Percentiles rank a stretch among this genome's conserved stretches.
Conservation (phyloP, 1,284 basidiomycete genomes). For the Moesziomyces aphidis region DNA sequence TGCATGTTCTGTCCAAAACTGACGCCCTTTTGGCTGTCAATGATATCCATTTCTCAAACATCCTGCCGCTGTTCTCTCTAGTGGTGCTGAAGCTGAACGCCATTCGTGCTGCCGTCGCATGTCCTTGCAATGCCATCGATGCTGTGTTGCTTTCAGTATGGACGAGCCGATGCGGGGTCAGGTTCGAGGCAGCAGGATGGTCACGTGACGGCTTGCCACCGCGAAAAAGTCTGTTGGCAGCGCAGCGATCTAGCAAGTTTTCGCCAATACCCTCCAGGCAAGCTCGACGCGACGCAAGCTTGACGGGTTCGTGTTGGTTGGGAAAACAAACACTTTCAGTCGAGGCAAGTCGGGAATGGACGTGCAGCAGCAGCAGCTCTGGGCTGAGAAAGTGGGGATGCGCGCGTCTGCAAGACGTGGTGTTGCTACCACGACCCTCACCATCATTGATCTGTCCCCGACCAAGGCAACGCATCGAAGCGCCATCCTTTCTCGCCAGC, state of each 20-base stretch:
- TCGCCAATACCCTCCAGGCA: no score
- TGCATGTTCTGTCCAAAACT: constrained; percentile 14
- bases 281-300: constrained; percentile 1
- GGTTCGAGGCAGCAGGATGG: no score
- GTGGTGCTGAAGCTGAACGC: no score
- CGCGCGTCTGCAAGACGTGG: neutral
- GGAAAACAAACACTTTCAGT: constrained; percentile 6
- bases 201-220: neutral
- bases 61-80: no score
- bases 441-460: constrained; percentile 1
- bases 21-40: constrained; percentile 10
- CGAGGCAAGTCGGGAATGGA: neutral
- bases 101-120: no score
- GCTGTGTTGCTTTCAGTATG: no score
- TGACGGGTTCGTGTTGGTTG: constrained; percentile 1
- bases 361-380: neutral
- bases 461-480: no score
- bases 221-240: constrained; percentile 1
- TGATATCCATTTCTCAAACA: constrained; percentile 18
- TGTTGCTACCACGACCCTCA: neutral
- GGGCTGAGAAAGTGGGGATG: neutral
- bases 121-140: no score
- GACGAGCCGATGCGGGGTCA: no score
- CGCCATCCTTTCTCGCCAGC: no score
- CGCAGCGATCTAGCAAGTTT: constrained; percentile 1